Evolutionary conservation across 148 eudicot species (phyloP), one percentile per base, ranked within the genome.

Genomic region (Cornus controversa): DNA sequence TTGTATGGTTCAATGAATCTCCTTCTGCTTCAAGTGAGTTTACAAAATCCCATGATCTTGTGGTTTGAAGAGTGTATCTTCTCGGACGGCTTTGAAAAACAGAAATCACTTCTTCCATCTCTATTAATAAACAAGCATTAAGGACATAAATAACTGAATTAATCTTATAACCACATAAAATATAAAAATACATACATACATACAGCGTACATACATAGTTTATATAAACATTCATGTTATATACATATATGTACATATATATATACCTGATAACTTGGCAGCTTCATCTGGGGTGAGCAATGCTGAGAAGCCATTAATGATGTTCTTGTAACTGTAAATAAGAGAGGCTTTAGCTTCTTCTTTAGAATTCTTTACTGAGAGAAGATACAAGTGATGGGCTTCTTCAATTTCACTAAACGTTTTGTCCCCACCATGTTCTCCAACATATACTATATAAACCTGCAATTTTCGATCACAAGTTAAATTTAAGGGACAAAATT

Each of bases 41-140:
- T 66, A 77, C 66, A 69, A 77, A 77, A 58, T 77, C 74, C 79
- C 79, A 77, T 24, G 79, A 77, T 37, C 79, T 77, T 36, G 79
- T 77, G 4, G 79, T 77, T 53, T 77, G 79, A 8, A 77, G 74
- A 69, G 53, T 68, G 57, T 77, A 60, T 70, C 28, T 40, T 36
- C 31, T 67, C 4, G 79, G 79, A 31, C 26, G 25, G 73, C 79
- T 69, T 57, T 36, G 40, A 34, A 69, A 68, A 26, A 77, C 74
- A 13, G 79, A 77, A 37, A 69, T 25, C 25, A 77, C 79, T 25
- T 58, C 79, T 14, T 77, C 74, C 67, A 34, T 77, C 54, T 77
- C 79, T 77, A 74, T 16, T 36, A 37, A 60, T 36, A 37, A 60
- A n/a, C 8, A 69, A 36, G 18, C 71, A 34, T 4, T 60, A 20